Evolutionary conservation across 2,329 filamentous ascomycete species (phyloP), one percentile per base, ranked within the genome.

Genomic region (Phialocephala subalpina): DNA sequence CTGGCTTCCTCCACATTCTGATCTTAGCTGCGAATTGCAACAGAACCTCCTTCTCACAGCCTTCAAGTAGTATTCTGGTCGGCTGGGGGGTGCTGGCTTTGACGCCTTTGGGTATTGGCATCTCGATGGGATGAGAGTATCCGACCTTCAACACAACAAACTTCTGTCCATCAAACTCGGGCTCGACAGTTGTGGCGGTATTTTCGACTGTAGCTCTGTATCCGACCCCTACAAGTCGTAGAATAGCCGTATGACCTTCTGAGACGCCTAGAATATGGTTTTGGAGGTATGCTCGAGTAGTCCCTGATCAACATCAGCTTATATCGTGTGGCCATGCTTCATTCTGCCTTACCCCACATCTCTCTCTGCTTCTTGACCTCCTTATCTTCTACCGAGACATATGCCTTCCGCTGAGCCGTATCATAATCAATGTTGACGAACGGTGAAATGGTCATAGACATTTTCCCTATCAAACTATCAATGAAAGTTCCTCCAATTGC

Each of bases 101-200:
- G 53, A 99, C 89, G 29, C 94, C 94, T 72, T 84, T 75, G 0
- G 96, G 96, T 57, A 98, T 88, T 3, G 89, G 89, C 76, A 97
- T 84, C 80, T 99, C 95, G 70, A 99, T 92, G 0, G 95, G 92
- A 84, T 99, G 96, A 69, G 95, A 97, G 81, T 94, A 99, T 65
- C 96, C 96, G 63, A 99, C 92, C 85, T 98, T 98, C 71, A 99
- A 83, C 69, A 92, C 93, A 49, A 99, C 90, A 74, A 97, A 97
- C 77, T 93, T 87, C 80, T 97, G 94, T 49, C 92, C 94, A 0
- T 88, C 88, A 77, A 90, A 97, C 76, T 89, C 84, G 66, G 91
- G 79, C 57, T 80, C 68, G 55, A 85, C 89, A 66, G 91, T 93
- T 38, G 83, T 88, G 27, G 92, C 92, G 45, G 86, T 90, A 65